phyloP scores from a whole-genome alignment of 805 yeast genomes.

The Kodamaea kakaduensis region DNA sequence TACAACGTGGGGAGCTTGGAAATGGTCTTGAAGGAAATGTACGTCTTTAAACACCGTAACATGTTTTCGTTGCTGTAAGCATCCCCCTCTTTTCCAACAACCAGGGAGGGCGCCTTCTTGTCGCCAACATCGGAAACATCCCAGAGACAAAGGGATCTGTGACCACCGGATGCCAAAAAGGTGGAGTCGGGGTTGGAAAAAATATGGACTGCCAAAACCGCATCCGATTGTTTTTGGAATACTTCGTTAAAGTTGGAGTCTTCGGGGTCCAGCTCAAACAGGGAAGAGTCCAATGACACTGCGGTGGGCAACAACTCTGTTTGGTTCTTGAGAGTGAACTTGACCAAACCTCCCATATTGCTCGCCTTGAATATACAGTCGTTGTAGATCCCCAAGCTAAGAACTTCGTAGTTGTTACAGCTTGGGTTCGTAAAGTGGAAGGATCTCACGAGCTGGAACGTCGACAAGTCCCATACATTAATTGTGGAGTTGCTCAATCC shows the following conservation, averaged over 20 bases:
- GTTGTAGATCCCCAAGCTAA: constrained; percentile 53
- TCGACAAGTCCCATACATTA: constrained; percentile 83
- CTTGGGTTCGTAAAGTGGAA: constrained; percentile 22
- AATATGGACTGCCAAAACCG: constrained; percentile 53
- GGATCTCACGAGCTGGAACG: constrained; percentile 61
- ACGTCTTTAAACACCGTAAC: constrained; percentile 54
- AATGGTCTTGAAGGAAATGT: constrained; percentile 72
- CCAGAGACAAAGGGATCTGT: constrained; percentile 72
- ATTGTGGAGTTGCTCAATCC: constrained; percentile 74
- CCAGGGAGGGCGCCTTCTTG: not conserved
- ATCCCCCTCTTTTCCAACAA: too few species aligned
- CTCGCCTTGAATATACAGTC: constrained; percentile 65
- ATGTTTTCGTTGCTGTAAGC: constrained; percentile 54
- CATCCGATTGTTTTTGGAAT: constrained; percentile 3
- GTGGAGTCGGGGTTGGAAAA: constrained; percentile 36
- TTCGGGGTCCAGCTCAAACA: constrained; percentile 5
- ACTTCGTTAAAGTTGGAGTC: constrained; percentile 9
- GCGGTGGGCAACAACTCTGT: constrained; percentile 8
- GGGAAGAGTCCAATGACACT: not conserved
- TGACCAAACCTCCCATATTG: constrained; percentile 38
- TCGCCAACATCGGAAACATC: constrained; percentile 36
- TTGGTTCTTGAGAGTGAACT: constrained; percentile 21
- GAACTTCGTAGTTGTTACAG: constrained; percentile 38
- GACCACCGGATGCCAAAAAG: constrained; percentile 66
- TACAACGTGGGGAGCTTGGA: constrained; percentile 66